Conservation (phyloP, 805 yeast species). For the Sugiyamaella marilandica region DNA sequence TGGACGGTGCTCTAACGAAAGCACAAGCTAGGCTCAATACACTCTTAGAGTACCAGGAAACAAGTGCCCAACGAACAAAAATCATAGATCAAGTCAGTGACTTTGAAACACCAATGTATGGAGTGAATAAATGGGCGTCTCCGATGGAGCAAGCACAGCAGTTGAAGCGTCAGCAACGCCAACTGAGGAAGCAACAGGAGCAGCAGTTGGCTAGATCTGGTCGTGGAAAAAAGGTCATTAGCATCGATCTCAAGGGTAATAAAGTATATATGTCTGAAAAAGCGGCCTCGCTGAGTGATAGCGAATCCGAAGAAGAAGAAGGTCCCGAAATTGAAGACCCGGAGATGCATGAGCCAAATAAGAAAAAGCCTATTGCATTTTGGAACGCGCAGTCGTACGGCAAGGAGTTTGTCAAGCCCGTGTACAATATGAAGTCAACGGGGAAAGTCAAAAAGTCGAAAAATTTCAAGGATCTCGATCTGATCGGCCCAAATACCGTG, state of each 20-base stretch:
- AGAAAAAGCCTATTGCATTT: conserved; percentile 9
- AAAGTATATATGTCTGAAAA: conserved; percentile 44
- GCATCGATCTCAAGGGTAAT: conserved; percentile 75
- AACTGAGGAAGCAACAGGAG: conserved; percentile 58
- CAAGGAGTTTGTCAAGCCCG: conserved; percentile 19
- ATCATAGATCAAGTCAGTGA: conserved; percentile 93
- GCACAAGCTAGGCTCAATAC: conserved; percentile 76
- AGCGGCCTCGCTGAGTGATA: conserved; percentile 18
- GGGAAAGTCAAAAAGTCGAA: conserved; percentile 26
- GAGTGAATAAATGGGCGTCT: conserved; percentile 68
- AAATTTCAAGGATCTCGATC: conserved; percentile 78
- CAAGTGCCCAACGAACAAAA: conserved; percentile 83
- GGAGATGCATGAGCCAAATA: neutral
- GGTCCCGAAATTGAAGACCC: conserved; percentile 3
- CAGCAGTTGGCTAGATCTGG: conserved; percentile 59
- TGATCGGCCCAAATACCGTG: conserved; percentile 64
- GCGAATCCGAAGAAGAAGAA: conserved; percentile 16
- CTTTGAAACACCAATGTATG: conserved; percentile 58
- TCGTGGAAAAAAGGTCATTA: conserved; percentile 67
- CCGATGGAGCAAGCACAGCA: conserved; percentile 84
- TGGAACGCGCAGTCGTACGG: conserved; percentile 21
- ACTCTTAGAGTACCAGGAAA: conserved; percentile 72
- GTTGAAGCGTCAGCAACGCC: conserved; percentile 79
- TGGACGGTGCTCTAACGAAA: conserved; percentile 54
- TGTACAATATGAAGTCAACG: neutral